These are phyloP conservation scores for Sanghuangporus sanghuang DNA, from an alignment of 1,284 basidiomycete genomes.

Conservation along the genomic window DNA sequence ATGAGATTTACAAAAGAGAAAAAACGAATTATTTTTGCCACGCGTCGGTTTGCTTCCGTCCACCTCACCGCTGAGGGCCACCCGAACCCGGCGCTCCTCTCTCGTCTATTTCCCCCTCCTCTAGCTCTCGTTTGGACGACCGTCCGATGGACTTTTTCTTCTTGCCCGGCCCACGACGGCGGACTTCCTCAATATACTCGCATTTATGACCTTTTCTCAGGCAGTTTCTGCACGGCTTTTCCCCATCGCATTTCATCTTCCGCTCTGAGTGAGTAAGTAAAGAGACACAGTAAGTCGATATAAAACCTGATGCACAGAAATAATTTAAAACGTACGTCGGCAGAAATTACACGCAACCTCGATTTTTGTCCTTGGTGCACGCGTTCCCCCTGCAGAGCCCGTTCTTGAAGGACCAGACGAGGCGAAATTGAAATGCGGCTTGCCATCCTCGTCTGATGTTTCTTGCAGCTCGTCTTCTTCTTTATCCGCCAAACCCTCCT, in stretches of 20 bases:
- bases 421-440: not conserved
- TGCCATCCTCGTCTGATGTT: not conserved
- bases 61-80: not conserved
- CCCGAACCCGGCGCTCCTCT: not conserved
- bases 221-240: conserved; percentile 61
- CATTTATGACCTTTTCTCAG: conserved; percentile 40
- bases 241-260: conserved; percentile 69
- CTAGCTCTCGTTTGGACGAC: conserved; percentile 9
- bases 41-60: not conserved
- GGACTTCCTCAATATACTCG: conserved; percentile 46
- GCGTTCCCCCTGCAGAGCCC: conserved; percentile 2
- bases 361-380: conserved; percentile 22
- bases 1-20: not conserved
- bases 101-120: conserved; percentile 10
- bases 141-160: conserved; percentile 40
- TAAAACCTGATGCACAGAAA: not conserved
- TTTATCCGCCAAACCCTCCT: not conserved
- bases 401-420: not conserved
- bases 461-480: not conserved
- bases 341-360: conserved; percentile 64
- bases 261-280: conserved; percentile 40
- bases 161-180: conserved; percentile 67
- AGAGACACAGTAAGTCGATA: conserved; percentile 6
- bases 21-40: not conserved
- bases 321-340: conserved; percentile 43